Conservation (phyloP, 176 grass and related monocot genomes). For the Juncus inflexus region DNA sequence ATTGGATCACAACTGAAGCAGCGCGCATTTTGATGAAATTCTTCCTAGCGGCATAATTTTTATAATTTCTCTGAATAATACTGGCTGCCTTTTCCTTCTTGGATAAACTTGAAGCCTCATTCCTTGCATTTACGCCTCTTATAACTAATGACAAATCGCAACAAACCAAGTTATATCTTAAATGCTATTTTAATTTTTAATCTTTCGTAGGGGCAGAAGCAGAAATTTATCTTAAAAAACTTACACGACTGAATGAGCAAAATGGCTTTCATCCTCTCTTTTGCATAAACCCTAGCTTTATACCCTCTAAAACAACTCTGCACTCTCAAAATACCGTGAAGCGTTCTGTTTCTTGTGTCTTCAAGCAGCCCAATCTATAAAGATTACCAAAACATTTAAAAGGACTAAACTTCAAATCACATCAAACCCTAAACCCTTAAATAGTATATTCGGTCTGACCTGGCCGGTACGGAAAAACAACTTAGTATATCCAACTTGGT, state of each 20-base stretch:
- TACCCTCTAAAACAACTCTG: conserved; percentile 97
- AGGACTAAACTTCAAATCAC: conserved; percentile 6
- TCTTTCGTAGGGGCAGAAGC: neutral
- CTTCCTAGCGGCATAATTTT: conserved; percentile 52
- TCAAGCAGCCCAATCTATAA: conserved; percentile 84
- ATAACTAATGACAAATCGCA: conserved; percentile 45
- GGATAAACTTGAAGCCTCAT: conserved; percentile 41
- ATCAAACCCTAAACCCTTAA: neutral
- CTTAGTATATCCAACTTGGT: conserved; percentile 99
- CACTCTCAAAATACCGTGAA: conserved; percentile 97
- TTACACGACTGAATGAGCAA: conserved; percentile 89
- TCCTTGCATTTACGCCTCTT: conserved; percentile 68
- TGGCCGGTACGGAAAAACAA: conserved; percentile 97
- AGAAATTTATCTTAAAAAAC: neutral
- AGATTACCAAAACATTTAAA: conserved; percentile 16
- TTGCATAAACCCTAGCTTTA: conserved; percentile 60
- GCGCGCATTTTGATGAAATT: conserved; percentile 53
- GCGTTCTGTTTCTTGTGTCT: conserved; percentile 84
- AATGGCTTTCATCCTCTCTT: conserved; percentile 60
- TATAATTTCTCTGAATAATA: conserved; percentile 69
- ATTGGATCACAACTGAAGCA: conserved; percentile 77
- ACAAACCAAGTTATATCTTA: conserved; percentile 5
- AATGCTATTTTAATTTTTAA: neutral
- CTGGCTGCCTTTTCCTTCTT: conserved; percentile 57
- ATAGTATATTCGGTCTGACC: conserved; percentile 41